Base-by-base conservation (phyloP, 106 monocot species). In the Platanthera guangdongensis region DNA sequence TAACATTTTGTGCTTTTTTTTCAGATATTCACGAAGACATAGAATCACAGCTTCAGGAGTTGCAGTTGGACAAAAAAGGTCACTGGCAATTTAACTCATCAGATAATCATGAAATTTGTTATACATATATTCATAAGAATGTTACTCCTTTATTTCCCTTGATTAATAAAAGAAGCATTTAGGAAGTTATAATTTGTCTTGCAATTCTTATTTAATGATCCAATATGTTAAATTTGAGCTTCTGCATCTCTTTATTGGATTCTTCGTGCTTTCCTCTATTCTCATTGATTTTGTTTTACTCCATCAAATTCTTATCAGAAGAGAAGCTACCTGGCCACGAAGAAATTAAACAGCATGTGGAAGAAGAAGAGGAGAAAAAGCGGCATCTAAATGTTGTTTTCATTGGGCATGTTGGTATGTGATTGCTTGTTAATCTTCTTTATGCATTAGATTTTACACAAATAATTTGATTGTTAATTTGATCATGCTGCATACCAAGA, bases 371-470 rank as follows among this genome's bases (percentile, higher is more conserved):
- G 22, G 72, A 72, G 72, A 72, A 72, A 72, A 72, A 72, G 15
- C 72, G 72, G 21, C 72, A 72, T 72, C 51, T 72, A 51, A 72
- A 72, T 72, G 72, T 72, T 51, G 72, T 72, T 72, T 72, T 72
- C 46, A 72, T 72, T 51, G 72, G 72, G 22, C 72, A 72, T 72
- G 72, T 72, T 72, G 72, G 72, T 72, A 72, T 47, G 72, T 72
- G 21, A 51, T 22, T 70, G 45, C 47, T 16, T 13, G 16, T 45
- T 70, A 15, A 12, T 70, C n/a, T 8, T 16, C n/a, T 15, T 70
- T 70, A 47, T 48, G 14, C 47, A 48, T 48, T 25, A 48, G 4
- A 7, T 48, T 39, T 68, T 45, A 39, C 16, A 48, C 47, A 9
- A 15, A 47, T 70, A 18, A 14, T 48, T 70, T 70, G 69, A 3